Percentiles rank a stretch among this genome's conserved stretches.
Conservation (phyloP, 768 basidiomycete genomes). For the Panellus pusillus region DNA sequence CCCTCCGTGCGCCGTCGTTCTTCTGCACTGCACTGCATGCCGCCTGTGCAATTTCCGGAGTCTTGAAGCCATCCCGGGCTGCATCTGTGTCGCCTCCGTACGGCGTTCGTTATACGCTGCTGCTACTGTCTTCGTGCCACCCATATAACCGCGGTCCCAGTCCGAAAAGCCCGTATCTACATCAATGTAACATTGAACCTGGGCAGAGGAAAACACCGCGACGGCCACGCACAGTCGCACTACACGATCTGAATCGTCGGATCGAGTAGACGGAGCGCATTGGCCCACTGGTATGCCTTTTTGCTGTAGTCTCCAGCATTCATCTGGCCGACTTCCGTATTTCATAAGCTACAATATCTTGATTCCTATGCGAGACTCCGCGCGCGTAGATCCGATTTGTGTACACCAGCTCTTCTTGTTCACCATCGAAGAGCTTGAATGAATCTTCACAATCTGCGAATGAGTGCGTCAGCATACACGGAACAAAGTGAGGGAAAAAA, state of each 20-base stretch:
- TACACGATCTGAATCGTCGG: slow-evolving; percentile 54
- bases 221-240: slow-evolving; percentile 46
- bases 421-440: slow-evolving; percentile 81
- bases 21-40: too few species aligned
- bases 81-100: too few species aligned
- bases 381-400: too few species aligned
- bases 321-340: slow-evolving; percentile 52
- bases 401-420: slow-evolving; percentile 84
- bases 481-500: background rate
- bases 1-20: too few species aligned
- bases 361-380: slow-evolving; percentile 78
- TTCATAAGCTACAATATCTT: background rate
- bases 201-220: background rate
- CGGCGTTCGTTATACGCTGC: too few species aligned
- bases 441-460: slow-evolving; percentile 75
- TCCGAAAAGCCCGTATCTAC: slow-evolving; percentile 42
- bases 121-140: too few species aligned
- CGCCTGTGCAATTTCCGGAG: too few species aligned
- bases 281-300: slow-evolving; percentile 61
- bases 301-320: slow-evolving; percentile 54
- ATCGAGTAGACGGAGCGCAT: slow-evolving; percentile 57
- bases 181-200: slow-evolving; percentile 3
- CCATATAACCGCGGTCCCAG: slow-evolving; percentile 48
- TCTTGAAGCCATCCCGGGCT: too few species aligned
- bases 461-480: background rate